Conservation (phyloP, 2,329 filamentous ascomycete species). For the Didymella lethalis region DNA sequence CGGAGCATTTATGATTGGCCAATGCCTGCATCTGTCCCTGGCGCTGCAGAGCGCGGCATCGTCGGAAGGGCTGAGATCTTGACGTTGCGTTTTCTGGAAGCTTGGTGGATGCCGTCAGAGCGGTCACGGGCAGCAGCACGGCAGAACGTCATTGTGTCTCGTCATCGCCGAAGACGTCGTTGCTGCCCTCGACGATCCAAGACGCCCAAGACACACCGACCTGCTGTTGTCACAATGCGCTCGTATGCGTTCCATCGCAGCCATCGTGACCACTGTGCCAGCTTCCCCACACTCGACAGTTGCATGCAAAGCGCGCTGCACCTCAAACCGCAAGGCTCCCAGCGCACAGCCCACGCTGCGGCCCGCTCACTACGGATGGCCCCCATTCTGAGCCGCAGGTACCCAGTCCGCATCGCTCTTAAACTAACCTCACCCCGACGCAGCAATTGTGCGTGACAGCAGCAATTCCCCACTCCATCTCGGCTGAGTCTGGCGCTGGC, state of each 20-base stretch:
- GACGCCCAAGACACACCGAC: neutral
- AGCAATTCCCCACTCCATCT: conserved; percentile 19
- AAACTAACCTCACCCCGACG: conserved; percentile 19
- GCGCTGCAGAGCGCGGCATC: conserved; percentile 5
- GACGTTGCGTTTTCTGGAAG: conserved; percentile 4
- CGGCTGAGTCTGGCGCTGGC: conserved; percentile 16
- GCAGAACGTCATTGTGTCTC: conserved; percentile 12
- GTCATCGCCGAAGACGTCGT: conserved; percentile 5
- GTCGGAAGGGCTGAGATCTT: conserved; percentile 10
- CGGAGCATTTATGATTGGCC: conserved; percentile 21
- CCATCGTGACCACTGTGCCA: conserved; percentile 17
- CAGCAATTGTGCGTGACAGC: conserved; percentile 17
- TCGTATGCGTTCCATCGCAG: conserved; percentile 11
- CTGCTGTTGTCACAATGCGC: neutral
- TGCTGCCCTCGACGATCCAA: neutral
- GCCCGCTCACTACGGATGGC: neutral
- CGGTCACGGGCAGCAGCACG: conserved; percentile 13
- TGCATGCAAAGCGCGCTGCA: conserved; percentile 9
- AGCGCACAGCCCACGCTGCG: conserved; percentile 7
- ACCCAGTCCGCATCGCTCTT: conserved; percentile 19
- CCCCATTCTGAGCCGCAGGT: conserved; percentile 18
- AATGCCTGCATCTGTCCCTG: conserved; percentile 19
- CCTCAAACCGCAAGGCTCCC: conserved; percentile 10
- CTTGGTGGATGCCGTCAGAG: conserved; percentile 1
- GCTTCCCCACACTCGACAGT: conserved; percentile 21